These are phyloP conservation scores for Bipolaris gigantea DNA, from an alignment of 2,329 filamentous ascomycete species.

Conservation along the genomic window DNA sequence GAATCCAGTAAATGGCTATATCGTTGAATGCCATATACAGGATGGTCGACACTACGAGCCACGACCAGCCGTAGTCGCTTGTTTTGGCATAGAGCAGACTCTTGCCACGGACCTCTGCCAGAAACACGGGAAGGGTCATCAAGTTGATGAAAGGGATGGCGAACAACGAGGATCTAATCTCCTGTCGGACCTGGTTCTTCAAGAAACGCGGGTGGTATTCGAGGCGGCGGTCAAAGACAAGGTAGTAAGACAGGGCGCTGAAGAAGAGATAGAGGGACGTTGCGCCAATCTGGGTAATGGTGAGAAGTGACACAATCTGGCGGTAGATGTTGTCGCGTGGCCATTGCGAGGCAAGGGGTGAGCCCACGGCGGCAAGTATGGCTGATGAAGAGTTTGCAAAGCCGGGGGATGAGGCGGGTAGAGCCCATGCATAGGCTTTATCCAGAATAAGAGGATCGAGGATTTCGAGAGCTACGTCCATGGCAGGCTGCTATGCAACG, in stretches of 20 bases:
- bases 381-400: slow-evolving; percentile 5
- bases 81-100: slow-evolving; percentile 5
- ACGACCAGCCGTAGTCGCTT: slow-evolving; percentile 9
- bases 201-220: slow-evolving; percentile 11
- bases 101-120: slow-evolving; percentile 8
- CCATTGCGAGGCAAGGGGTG: slow-evolving; percentile 7
- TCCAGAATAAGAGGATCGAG: slow-evolving; percentile 12
- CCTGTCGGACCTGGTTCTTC: slow-evolving; percentile 9
- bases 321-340: slow-evolving; percentile 12
- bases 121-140: slow-evolving; percentile 5
- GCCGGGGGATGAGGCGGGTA: not conserved
- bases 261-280: slow-evolving; percentile 11
- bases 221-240: slow-evolving; percentile 9
- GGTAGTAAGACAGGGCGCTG: slow-evolving; percentile 8
- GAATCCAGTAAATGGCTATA: slow-evolving; percentile 10
- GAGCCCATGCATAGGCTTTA: slow-evolving; percentile 11
- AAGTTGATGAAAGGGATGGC: slow-evolving; percentile 10
- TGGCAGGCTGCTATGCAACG: slow-evolving; percentile 6
- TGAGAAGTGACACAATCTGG: slow-evolving; percentile 8
- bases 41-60: slow-evolving; percentile 2
- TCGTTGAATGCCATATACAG: slow-evolving; percentile 12
- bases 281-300: slow-evolving; percentile 7
- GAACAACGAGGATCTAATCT: slow-evolving; percentile 7
- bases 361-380: not conserved
- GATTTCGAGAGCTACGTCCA: slow-evolving; percentile 11